phyloP scores from a whole-genome alignment of 257 asterid genomes.

The Solanum appendiculatum region DNA sequence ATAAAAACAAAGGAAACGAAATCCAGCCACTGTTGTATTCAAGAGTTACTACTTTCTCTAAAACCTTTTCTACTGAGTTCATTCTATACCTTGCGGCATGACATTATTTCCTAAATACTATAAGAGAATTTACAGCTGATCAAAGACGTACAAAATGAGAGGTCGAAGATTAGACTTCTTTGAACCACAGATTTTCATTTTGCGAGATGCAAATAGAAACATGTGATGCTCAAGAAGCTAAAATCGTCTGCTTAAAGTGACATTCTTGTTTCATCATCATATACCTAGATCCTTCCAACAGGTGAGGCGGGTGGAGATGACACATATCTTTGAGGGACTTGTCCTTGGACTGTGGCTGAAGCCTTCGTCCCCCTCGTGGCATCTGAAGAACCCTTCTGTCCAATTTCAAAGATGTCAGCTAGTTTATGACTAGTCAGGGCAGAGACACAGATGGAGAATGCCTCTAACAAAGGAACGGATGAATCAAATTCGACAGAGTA shows the following conservation, averaged over 20 bases:
- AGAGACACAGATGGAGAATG: conserved; percentile 74
- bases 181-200: not conserved
- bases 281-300: conserved; percentile 73
- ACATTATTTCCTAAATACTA: not conserved
- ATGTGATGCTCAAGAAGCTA: no score
- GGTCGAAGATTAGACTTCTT: not conserved
- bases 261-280: not conserved
- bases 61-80: not conserved
- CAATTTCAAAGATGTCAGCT: conserved; percentile 27
- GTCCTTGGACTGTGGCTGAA: conserved; percentile 17
- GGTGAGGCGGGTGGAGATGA: conserved; percentile 84
- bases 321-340: conserved; percentile 42
- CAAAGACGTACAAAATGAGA: not conserved
- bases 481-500: conserved; percentile 55
- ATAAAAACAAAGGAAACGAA: not conserved
- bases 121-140: conserved; percentile 1
- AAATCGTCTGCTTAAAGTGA: no score
- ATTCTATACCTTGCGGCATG: not conserved
- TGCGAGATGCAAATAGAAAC: not conserved
- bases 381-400: conserved; percentile 13
- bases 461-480: conserved; percentile 62
- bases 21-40: not conserved
- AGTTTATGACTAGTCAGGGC: conserved; percentile 38
- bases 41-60: not conserved
- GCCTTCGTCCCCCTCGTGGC: conserved; percentile 6